A percentile compares a stretch with the other conserved stretches of the same genome.
Conservation (phyloP, 257 asterid genomes). For the Mentha longifolia region DNA sequence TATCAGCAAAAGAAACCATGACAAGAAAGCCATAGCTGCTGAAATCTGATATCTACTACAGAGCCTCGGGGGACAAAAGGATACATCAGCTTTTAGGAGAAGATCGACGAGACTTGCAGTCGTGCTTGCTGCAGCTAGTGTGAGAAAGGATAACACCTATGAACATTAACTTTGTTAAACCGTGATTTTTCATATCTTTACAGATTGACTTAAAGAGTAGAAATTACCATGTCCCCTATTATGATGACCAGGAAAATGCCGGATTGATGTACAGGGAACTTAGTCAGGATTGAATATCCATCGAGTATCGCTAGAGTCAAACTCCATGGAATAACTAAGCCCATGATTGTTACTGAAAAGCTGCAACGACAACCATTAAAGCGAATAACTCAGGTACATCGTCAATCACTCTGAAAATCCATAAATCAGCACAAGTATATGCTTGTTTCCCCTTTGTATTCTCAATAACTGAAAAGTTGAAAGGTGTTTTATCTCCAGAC, state of each 20-base stretch:
- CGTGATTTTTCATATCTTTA: background rate
- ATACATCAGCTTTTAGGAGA: conserved; percentile 57
- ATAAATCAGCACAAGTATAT: background rate
- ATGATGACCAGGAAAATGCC: conserved; percentile 60
- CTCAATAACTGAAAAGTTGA: background rate
- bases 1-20: conserved; percentile 58
- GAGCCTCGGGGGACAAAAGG: conserved; percentile 58
- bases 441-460: background rate
- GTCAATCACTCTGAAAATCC: conserved; percentile 14
- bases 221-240: conserved; percentile 74
- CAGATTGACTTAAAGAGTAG: conserved; percentile 19
- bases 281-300: conserved; percentile 58
- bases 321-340: conserved; percentile 86
- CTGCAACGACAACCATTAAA: conserved; percentile 39
- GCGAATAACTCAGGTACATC: conserved; percentile 2
- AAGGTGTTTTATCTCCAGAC: background rate
- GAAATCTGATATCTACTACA: conserved; percentile 65
- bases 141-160: conserved; percentile 65
- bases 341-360: conserved; percentile 75
- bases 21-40: conserved; percentile 61
- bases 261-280: conserved; percentile 51
- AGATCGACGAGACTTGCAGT: conserved; percentile 63
- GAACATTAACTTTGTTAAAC: conserved; percentile 32
- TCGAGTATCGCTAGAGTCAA: conserved; percentile 68
- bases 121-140: conserved; percentile 76